Base-by-base conservation (phyloP, 352 stramenopile species). In the Phytopythium mirpurense region DNA sequence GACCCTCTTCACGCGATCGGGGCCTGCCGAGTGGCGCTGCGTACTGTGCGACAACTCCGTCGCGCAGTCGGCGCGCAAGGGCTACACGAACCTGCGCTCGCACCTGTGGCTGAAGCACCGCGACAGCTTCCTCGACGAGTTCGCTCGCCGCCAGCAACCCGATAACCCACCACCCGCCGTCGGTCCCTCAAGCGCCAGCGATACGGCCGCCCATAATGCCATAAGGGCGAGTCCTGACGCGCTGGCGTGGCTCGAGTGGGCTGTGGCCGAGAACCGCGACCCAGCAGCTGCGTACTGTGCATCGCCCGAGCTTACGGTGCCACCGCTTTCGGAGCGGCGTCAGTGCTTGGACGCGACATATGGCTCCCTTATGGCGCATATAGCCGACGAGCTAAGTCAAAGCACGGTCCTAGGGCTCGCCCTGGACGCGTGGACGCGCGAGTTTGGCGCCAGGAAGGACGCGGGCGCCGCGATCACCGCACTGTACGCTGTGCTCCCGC, bases 61-160 rank as follows among this genome's bases (percentile, higher is more conserved):
- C 29, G 44, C 24, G 27, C 44, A 51, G 44, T 1, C n/a, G 5
- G 3, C 44, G 44, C 44, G 44, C 44, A 51, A 51, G 44, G 44
- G 44, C 15, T 51, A 51, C 44, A 51, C 44, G 44, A 51, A 40
- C 44, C 44, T 51, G 26, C 24, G 27, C 26, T 51, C 44, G 27
- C 44, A 51, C 44, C 44, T 51, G 8, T 16, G n/a, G 44, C 44
- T 51, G 44, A 26, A 27, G 15, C 44, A 51, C n/a, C 21, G 26
- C 26, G 44, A 51, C 27, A 3, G 1, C 15, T 51, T 38, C 29
- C 16, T 38, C 18, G 24, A 26, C 44, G 44, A 37, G n/a, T 51
- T 38, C 43, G 4, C 6, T 18, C 26, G 43, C 5, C 26, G 43
- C 14, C 16, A 32, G 6, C 24, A 36, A 5, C 5, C 1, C 8